phyloP scores from a whole-genome alignment of 495 filamentous ascomycete species.

The Staphylotrichum longicolle region DNA sequence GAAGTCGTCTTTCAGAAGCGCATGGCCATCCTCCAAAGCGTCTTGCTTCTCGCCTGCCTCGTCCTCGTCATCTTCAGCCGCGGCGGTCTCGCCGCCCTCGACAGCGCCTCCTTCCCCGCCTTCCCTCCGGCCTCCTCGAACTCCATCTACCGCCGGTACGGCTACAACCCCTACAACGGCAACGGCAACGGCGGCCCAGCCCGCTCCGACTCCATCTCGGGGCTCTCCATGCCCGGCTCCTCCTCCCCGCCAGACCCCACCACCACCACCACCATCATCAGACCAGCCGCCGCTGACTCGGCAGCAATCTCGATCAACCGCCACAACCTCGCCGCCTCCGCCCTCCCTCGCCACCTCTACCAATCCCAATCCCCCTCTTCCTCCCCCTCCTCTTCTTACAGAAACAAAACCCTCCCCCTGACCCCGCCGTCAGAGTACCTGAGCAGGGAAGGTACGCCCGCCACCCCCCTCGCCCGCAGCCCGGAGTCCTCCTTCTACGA shows the following conservation, averaged over 20 bases:
- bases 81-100: conserved; percentile 30
- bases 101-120: conserved; percentile 19
- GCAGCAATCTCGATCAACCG: conserved; percentile 3
- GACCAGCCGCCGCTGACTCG: conserved; percentile 3
- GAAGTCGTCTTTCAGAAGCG: conserved; percentile 95
- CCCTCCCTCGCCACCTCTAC: conserved; percentile 18
- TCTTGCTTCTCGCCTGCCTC: conserved; percentile 84
- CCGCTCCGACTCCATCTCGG: conserved; percentile 9
- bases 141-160: conserved; percentile 13
- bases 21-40: conserved; percentile 83
- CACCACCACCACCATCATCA: background rate
- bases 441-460: conserved; percentile 28
- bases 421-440: conserved; percentile 40
- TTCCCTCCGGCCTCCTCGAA: background rate
- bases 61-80: conserved; percentile 77
- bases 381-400: background rate
- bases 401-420: conserved; percentile 35
- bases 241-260: conserved; percentile 1
- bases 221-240: background rate
- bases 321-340: conserved; percentile 14
- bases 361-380: background rate
- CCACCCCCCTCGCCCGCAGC: conserved; percentile 13
- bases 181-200: background rate
- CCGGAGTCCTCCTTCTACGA: conserved; percentile 20
- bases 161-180: background rate